Conservation (phyloP, 495 filamentous ascomycete genomes). For the Ramalina intermedia region DNA sequence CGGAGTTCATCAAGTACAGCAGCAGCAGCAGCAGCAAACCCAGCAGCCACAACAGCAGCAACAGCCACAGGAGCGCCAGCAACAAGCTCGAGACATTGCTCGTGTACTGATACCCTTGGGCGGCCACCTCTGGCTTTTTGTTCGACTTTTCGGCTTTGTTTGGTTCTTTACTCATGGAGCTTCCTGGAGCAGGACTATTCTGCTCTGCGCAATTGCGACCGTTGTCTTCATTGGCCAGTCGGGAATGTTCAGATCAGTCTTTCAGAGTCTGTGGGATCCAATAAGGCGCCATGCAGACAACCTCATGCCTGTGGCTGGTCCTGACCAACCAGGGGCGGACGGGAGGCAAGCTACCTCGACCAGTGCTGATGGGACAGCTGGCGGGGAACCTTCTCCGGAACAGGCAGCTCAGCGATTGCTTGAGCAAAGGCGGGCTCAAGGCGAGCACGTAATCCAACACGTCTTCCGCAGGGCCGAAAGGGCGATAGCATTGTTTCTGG, state of each 20-base stretch:
- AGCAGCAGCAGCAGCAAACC: background rate
- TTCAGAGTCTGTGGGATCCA: slow-evolving; percentile 42
- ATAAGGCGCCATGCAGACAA: slow-evolving; percentile 58
- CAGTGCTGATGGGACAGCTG: slow-evolving; percentile 7
- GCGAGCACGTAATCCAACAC: slow-evolving; percentile 39
- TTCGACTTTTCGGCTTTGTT: slow-evolving; percentile 60
- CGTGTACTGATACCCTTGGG: slow-evolving; percentile 20
- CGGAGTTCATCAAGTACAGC: slow-evolving; percentile 1
- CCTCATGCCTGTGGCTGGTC: slow-evolving; percentile 41
- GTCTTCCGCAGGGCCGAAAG: slow-evolving; percentile 52
- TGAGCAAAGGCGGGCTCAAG: slow-evolving; percentile 30
- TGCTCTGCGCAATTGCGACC: slow-evolving; percentile 44
- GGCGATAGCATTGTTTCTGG: slow-evolving; percentile 66
- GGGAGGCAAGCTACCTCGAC: slow-evolving; percentile 18
- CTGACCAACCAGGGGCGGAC: slow-evolving; percentile 14
- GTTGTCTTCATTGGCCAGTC: slow-evolving; percentile 51
- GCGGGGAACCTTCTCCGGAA: slow-evolving; percentile 28
- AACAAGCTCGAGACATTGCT: slow-evolving; percentile 14
- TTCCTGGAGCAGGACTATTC: slow-evolving; percentile 53
- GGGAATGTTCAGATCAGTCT: slow-evolving; percentile 42
- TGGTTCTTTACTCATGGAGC: slow-evolving; percentile 67
- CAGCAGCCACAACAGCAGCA: slow-evolving; percentile 13
- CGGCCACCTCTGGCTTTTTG: slow-evolving; percentile 57
- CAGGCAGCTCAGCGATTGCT: slow-evolving; percentile 38
- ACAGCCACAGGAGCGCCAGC: slow-evolving; percentile 10